Percentiles rank a stretch among this genome's conserved stretches.
phyloP scores from a whole-genome alignment of 352 stramenopile species.

The Poterioochromonas sp. region DNA sequence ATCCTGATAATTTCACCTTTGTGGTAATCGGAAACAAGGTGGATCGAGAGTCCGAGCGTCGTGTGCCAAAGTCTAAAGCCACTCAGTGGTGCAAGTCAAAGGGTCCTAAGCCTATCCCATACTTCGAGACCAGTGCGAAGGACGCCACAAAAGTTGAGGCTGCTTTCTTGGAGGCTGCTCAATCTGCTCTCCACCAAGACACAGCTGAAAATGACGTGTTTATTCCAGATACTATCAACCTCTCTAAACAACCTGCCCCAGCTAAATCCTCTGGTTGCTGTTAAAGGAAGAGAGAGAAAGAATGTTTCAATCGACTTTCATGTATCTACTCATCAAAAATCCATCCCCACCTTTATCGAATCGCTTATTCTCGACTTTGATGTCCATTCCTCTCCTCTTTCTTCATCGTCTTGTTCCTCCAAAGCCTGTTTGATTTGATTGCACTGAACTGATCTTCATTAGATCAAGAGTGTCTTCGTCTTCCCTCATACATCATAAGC shows the following conservation, averaged over 20 bases:
- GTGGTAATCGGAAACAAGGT: conserved; percentile 98
- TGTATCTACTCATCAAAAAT: too few species aligned
- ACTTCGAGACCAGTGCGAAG: conserved; percentile 97
- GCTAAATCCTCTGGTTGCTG: conserved; percentile 31
- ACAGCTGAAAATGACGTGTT: conserved; percentile 42
- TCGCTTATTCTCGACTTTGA: too few species aligned
- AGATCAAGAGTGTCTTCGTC: too few species aligned
- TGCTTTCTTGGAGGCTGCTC: conserved; percentile 84
- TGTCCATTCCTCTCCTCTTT: too few species aligned
- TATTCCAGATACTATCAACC: conserved; percentile 42
- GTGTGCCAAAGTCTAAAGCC: conserved; percentile 44
- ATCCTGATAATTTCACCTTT: conserved; percentile 89
- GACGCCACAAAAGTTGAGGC: conserved; percentile 90
- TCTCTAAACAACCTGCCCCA: conserved; percentile 3
- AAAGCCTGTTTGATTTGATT: too few species aligned
- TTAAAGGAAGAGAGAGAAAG: neutral
- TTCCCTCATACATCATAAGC: too few species aligned
- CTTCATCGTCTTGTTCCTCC: too few species aligned
- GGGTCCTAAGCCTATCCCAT: conserved; percentile 64
- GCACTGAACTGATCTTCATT: too few species aligned
- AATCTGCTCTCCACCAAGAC: conserved; percentile 58
- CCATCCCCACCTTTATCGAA: too few species aligned
- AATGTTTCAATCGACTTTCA: too few species aligned
- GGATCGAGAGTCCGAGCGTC: conserved; percentile 77
- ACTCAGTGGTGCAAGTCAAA: conserved; percentile 44